Conservation (phyloP, 352 stramenopile species). For the Globisporangium paroecandrum region DNA sequence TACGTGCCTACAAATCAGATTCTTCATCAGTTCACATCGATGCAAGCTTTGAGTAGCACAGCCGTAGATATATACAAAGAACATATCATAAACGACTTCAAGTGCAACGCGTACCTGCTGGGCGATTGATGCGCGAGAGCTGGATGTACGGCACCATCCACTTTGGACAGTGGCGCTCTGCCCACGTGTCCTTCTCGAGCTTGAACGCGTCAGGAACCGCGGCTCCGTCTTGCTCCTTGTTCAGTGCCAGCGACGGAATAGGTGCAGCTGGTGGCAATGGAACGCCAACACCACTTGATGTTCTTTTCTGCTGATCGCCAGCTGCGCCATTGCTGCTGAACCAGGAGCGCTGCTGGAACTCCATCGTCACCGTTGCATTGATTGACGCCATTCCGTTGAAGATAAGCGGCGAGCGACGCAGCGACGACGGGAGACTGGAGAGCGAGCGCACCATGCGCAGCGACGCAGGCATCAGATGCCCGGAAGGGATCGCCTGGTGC, state of each 20-base stretch:
- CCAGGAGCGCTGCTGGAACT: conserved; percentile 6
- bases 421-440: neutral
- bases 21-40: neutral
- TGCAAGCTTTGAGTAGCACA: neutral
- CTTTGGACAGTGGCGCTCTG: conserved; percentile 61
- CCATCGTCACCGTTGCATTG: neutral
- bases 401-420: conserved; percentile 3
- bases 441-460: neutral
- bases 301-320: neutral
- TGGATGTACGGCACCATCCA: conserved; percentile 88
- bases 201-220: conserved; percentile 35
- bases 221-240: conserved; percentile 3
- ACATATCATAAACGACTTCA: neutral
- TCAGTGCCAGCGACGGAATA: conserved; percentile 3
- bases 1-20: conserved; percentile 75
- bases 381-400: neutral
- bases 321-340: neutral
- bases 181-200: conserved; percentile 86
- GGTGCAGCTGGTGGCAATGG: neutral
- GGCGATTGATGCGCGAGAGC: conserved; percentile 80
- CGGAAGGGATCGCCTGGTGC: neutral
- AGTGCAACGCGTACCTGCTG: conserved; percentile 34
- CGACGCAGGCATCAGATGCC: neutral
- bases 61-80: too few relatives aligned
- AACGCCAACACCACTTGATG: neutral